Percentiles rank a stretch among this genome's conserved stretches.
Evolutionary conservation across 768 basidiomycete species (phyloP).

Genomic region (Tylopilus balloui): DNA sequence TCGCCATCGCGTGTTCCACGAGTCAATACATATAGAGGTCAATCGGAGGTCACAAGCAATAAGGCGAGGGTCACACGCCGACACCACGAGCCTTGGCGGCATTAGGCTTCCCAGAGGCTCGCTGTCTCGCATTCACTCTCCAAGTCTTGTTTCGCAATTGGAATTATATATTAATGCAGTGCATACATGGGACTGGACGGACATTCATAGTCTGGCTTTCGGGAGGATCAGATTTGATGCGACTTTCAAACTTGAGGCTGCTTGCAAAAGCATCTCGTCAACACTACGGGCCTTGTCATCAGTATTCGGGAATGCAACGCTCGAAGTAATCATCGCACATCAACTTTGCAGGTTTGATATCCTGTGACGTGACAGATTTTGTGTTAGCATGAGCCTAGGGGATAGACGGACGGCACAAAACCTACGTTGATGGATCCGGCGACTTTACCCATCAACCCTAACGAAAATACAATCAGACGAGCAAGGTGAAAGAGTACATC

Average conservation of each 20-base stretch:
- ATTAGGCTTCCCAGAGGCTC: no score
- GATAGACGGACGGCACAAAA: slow-evolving; percentile 6
- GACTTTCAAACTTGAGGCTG: slow-evolving; percentile 50
- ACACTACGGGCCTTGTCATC: slow-evolving; percentile 44
- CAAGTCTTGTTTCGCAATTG: neutral
- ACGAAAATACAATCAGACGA: neutral
- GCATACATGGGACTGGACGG: neutral
- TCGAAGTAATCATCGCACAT: slow-evolving; percentile 49
- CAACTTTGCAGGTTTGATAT: slow-evolving; percentile 79
- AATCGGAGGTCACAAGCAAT: neutral
- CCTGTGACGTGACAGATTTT: slow-evolving; percentile 33
- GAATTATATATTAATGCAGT: neutral
- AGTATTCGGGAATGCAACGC: slow-evolving; percentile 4
- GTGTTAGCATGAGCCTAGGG: slow-evolving; percentile 1
- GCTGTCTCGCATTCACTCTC: neutral
- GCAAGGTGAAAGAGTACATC: neutral
- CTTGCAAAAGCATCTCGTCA: slow-evolving; percentile 74
- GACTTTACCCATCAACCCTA: slow-evolving; percentile 78
- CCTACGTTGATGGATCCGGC: slow-evolving; percentile 63
- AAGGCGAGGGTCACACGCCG: no score
- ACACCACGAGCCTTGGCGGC: no score
- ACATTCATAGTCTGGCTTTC: slow-evolving; percentile 45
- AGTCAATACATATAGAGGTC: neutral
- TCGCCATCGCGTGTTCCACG: slow-evolving; percentile 9
- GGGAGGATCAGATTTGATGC: slow-evolving; percentile 40